Evolutionary conservation across 345 rosid species (phyloP).

Genomic region (Linum lewisii): DNA sequence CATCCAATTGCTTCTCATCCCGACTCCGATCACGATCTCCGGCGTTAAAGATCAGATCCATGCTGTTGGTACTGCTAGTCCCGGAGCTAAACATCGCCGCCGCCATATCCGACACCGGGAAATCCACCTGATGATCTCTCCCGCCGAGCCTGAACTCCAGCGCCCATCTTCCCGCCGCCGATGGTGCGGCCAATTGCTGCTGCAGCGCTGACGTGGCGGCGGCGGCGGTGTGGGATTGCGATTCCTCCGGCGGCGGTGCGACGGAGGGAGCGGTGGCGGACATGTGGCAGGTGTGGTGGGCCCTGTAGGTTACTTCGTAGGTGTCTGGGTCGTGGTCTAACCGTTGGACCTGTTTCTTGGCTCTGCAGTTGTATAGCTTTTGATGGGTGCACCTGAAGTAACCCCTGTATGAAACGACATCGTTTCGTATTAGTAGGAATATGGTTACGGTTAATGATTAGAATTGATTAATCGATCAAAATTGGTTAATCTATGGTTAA

Average conservation of each 20-base stretch:
- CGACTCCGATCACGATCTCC: constrained; percentile 23
- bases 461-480: too few relatives aligned
- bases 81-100: constrained; percentile 54
- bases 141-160: constrained; percentile 11
- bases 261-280: constrained; percentile 44
- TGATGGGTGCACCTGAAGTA: constrained; percentile 86
- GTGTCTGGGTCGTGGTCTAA: constrained; percentile 51
- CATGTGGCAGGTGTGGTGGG: constrained; percentile 68
- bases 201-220: neutral
- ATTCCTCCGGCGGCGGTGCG: constrained; percentile 1
- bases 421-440: neutral
- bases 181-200: constrained; percentile 21
- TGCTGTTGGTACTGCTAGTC: constrained; percentile 44
- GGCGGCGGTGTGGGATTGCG: neutral
- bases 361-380: constrained; percentile 65
- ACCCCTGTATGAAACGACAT: constrained; percentile 31
- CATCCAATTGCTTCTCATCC: constrained; percentile 19
- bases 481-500: too few relatives aligned
- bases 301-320: constrained; percentile 51
- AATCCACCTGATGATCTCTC: constrained; percentile 16
- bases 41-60: constrained; percentile 39
- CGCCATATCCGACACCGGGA: constrained; percentile 43
- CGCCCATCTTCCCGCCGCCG: constrained; percentile 7
- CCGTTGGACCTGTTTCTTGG: constrained; percentile 87
- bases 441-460: too few relatives aligned